Evolutionary conservation across 768 basidiomycete species (phyloP), one percentile per base, ranked within the genome.

Genomic region (Kwoniella newhampshirensis): DNA sequence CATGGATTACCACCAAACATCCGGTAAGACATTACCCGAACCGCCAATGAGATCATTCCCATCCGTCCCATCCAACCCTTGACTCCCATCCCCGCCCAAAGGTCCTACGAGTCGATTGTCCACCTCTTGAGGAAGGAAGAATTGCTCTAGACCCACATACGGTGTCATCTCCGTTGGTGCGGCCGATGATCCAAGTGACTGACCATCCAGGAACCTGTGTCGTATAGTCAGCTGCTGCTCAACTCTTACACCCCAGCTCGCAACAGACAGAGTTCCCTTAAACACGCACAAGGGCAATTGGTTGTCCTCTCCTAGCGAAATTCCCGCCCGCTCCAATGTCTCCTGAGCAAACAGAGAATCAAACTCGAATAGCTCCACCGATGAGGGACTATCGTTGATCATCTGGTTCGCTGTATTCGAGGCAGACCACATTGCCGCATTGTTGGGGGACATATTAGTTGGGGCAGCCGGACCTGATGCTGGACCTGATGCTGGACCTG

Each of bases 51-150:
- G n/a, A 32, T 13, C 32, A 13, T 32, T 32, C 32, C 32, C 32
- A 32, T 32, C 13, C 32, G 7, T 13, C 13, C 13, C 32, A 6
- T 13, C 32, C 32, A 6, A 6, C 7, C 32, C 32, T 6, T 13
- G 7, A 32, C 32, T 13, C 13, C 32, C 32, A 32, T 6, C 32
- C 13, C 32, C 32, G 8, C 49, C 66, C 18, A 48, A 55, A 2
- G 66, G 64, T 26, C 62, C 66, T 7, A 51, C 64, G 2, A 73
- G 45, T n/a, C 57, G 40, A 39, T 64, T 57, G 32, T 73, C 71
- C 26, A 73, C 54, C n/a, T 68, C 71, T 25, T 66, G 63, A 26
- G 75, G 75, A n/a, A 76, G 53, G 68, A 76, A 76, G 62, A 73
- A 76, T 13, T 62, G 59, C 52, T 76, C 75, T 39, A 76, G 59